Evolutionary conservation across 2,329 filamentous ascomycete species (phyloP).

Genomic region (Microsporum ferrugineum): DNA sequence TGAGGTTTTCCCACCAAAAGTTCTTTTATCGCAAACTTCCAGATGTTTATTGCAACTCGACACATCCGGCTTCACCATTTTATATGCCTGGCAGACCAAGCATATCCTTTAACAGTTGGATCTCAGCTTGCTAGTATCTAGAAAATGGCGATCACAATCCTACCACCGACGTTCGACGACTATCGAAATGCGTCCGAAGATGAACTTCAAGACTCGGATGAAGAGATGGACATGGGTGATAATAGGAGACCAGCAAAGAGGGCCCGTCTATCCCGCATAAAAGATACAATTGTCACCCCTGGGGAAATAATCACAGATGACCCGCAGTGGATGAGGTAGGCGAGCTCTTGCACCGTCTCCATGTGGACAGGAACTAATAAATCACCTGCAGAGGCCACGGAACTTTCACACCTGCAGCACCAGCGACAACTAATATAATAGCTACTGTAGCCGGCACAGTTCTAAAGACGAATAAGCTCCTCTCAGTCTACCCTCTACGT

Average conservation of each 20-base stretch:
- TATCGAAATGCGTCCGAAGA: conserved; percentile 21
- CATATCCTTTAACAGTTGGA: too few relatives aligned
- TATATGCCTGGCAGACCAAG: too few relatives aligned
- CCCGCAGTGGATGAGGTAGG: conserved; percentile 79
- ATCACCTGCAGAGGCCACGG: conserved; percentile 67
- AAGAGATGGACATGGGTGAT: conserved; percentile 36
- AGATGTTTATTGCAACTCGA: neutral
- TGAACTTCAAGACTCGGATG: conserved; percentile 33
- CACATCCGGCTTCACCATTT: neutral
- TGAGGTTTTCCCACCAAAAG: neutral
- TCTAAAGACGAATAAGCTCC: conserved; percentile 89
- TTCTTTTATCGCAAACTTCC: neutral
- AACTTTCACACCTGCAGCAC: conserved; percentile 57
- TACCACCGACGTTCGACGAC: conserved; percentile 34
- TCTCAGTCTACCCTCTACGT: conserved; percentile 79
- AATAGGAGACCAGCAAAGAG: conserved; percentile 26
- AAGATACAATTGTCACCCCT: conserved; percentile 59
- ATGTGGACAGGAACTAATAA: neutral
- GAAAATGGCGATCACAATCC: conserved; percentile 44
- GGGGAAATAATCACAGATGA: conserved; percentile 76
- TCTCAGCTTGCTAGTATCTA: neutral
- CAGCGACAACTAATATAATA: conserved; percentile 52
- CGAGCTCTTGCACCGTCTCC: neutral
- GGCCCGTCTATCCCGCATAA: conserved; percentile 17
- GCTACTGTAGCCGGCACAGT: conserved; percentile 86